Percentiles rank a stretch among this genome's conserved stretches.
Conservation (phyloP, 2,329 filamentous ascomycete species). For the Aspergillus vadensis region DNA sequence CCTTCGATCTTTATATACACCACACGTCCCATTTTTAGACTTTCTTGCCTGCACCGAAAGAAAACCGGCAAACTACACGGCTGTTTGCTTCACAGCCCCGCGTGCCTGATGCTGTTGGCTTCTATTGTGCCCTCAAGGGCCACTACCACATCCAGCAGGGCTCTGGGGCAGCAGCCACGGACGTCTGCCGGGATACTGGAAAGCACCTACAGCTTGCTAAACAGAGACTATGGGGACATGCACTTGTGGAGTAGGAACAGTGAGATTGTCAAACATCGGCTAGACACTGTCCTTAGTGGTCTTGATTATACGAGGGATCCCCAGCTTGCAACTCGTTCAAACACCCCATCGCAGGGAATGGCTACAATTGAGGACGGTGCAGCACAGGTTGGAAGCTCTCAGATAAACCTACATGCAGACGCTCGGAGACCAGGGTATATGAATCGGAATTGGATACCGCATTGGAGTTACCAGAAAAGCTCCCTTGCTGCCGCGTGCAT, state of each 20-base stretch:
- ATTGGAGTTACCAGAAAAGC: conserved; percentile 25
- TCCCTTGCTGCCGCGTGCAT: conserved; percentile 33
- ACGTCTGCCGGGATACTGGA: not conserved
- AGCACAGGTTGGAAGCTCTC: not conserved
- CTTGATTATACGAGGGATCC: not conserved
- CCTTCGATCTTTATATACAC: not conserved
- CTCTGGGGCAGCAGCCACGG: not conserved
- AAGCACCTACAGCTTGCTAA: not conserved
- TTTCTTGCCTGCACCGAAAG: too few relatives aligned
- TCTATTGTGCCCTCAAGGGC: not conserved
- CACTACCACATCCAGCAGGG: not conserved
- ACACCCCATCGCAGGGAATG: not conserved
- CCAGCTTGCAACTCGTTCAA: not conserved
- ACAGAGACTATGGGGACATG: not conserved
- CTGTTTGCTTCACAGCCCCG: not conserved
- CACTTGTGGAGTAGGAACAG: too few relatives aligned
- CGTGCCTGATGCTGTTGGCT: not conserved
- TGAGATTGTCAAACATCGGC: not conserved
- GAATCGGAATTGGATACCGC: conserved; percentile 12
- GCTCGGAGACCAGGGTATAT: not conserved
- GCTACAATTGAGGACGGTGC: not conserved
- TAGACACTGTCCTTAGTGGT: not conserved
- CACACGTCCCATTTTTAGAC: not conserved
- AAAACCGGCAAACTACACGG: not conserved
- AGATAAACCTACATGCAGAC: not conserved